phyloP scores from a whole-genome alignment of 306 rosid species.

The Quercus mongolica region DNA sequence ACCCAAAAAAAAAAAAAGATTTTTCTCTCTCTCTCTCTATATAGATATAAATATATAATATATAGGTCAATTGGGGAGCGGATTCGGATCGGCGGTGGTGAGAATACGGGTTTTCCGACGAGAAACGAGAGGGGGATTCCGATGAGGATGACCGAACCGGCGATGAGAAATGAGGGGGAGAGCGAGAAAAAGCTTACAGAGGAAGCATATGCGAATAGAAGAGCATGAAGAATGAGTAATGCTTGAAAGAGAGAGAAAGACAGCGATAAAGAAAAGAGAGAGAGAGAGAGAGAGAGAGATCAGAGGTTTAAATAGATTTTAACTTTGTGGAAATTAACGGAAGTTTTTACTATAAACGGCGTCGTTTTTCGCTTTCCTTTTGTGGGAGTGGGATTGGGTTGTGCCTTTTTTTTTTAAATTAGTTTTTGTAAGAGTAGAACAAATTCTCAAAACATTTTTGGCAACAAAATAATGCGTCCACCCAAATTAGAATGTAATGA shows the following conservation, averaged over 20 bases:
- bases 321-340: not conserved
- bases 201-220: not conserved
- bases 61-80: not conserved
- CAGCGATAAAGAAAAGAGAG: not conserved
- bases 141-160: conserved; percentile 23
- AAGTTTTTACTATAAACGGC: not conserved
- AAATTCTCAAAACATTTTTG: too few species aligned
- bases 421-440: too few species aligned
- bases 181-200: not conserved
- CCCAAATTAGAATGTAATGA: too few species aligned
- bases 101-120: not conserved
- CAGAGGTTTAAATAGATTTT: not conserved
- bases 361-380: not conserved
- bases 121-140: conserved; percentile 4
- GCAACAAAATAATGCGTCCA: too few species aligned
- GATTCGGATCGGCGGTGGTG: conserved; percentile 4
- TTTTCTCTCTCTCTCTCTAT: too few species aligned
- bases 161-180: not conserved
- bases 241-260: not conserved
- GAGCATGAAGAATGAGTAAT: not conserved
- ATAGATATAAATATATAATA: not conserved
- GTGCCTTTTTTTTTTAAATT: too few species aligned
- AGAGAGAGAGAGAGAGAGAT: not conserved
- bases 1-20: not conserved
- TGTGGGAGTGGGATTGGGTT: too few species aligned